Evolutionary conservation across 164 flowering plant species (phyloP).

Genomic region (Protea cynaroides): DNA sequence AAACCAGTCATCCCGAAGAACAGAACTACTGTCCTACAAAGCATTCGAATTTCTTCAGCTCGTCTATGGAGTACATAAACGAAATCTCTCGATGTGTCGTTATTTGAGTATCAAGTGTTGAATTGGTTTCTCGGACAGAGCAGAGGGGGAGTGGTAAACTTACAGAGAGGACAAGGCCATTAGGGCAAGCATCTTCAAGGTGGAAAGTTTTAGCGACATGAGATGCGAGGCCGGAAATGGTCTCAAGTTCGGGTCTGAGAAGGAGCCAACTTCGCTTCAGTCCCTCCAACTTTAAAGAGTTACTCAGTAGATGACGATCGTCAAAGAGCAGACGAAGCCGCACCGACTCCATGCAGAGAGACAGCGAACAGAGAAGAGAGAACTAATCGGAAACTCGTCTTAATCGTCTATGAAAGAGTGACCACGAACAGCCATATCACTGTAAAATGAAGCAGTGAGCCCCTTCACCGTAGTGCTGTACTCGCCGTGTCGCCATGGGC

Average conservation of each 20-base stretch:
- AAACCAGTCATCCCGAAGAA: not conserved
- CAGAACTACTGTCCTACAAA: not conserved
- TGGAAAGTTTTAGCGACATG: slow-evolving; percentile 38
- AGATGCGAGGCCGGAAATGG: slow-evolving; percentile 48
- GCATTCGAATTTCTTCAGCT: not conserved
- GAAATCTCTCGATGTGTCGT: not conserved
- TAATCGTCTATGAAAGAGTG: no score
- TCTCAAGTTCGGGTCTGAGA: slow-evolving; percentile 37
- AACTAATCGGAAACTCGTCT: no score
- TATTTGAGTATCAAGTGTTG: not conserved
- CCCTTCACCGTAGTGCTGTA: no score
- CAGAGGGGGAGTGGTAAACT: not conserved
- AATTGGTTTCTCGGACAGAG: not conserved
- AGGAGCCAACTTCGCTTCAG: slow-evolving; percentile 65
- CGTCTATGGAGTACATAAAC: not conserved
- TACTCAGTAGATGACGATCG: slow-evolving; percentile 36
- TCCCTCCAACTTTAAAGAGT: slow-evolving; percentile 47
- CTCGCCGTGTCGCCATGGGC: no score
- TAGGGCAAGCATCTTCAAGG: slow-evolving; percentile 49
- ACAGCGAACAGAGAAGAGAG: no score
- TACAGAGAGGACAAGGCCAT: slow-evolving; percentile 72
- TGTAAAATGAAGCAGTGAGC: no score
- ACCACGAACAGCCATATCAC: no score
- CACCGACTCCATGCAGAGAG: slow-evolving; percentile 16
- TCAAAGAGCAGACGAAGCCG: slow-evolving; percentile 52